phyloP scores from a whole-genome alignment of 345 rosid genomes.

The Firmiana major region DNA sequence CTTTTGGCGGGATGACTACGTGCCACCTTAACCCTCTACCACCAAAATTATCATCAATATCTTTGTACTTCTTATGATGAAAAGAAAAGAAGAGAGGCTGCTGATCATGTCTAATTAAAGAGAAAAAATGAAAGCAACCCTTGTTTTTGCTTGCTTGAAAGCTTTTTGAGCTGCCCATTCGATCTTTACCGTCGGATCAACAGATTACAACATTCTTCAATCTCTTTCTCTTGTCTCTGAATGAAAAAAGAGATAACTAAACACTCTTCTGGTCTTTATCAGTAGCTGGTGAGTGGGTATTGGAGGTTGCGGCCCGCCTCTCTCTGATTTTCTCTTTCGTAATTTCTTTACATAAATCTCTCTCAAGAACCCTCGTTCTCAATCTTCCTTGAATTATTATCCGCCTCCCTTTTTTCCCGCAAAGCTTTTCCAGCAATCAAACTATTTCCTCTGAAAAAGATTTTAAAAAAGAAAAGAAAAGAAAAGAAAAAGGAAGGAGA shows the following conservation, averaged over 20 bases:
- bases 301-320: conserved; percentile 32
- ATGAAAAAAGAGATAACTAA: conserved; percentile 6
- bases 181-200: conserved; percentile 26
- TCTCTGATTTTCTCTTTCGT: neutral
- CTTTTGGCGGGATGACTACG: neutral
- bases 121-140: neutral
- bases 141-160: neutral
- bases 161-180: conserved; percentile 9
- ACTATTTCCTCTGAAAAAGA: conserved; percentile 34
- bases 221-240: neutral
- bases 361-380: conserved; percentile 22
- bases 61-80: neutral
- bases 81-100: neutral
- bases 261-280: conserved; percentile 53
- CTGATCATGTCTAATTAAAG: conserved; percentile 1
- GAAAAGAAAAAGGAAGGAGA: conserved; percentile 9
- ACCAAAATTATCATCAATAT: neutral
- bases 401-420: conserved; percentile 38
- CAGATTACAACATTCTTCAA: neutral
- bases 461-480: conserved; percentile 25
- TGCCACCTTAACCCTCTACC: neutral
- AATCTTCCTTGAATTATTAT: conserved; percentile 37
- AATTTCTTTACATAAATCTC: neutral
- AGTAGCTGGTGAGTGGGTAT: conserved; percentile 60
- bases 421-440: conserved; percentile 78